Percentiles rank a stretch among this genome's conserved stretches.
Evolutionary conservation across 1,284 basidiomycete species (phyloP).

Genomic region (Tremellales sp.): DNA sequence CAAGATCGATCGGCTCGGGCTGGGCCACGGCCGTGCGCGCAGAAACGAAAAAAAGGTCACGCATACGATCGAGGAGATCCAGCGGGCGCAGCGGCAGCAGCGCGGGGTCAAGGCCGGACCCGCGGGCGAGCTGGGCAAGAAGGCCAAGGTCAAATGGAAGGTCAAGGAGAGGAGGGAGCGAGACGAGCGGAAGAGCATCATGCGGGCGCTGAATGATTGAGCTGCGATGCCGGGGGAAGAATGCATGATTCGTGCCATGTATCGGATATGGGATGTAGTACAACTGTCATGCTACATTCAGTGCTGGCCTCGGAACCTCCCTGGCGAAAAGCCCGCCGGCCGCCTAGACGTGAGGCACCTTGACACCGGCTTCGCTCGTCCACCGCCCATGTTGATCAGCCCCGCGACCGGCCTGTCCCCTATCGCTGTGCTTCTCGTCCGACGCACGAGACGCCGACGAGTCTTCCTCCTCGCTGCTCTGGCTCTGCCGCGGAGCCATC

Average conservation of each 20-base stretch:
- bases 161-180: constrained; percentile 37
- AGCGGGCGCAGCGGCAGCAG: constrained; percentile 26
- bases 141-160: constrained; percentile 41
- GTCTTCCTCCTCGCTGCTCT: not conserved
- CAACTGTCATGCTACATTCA: not conserved
- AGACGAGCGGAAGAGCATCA: constrained; percentile 32
- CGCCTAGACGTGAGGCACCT: constrained; percentile 1
- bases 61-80: constrained; percentile 37
- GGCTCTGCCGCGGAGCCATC: not conserved
- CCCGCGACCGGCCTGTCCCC: constrained; percentile 5
- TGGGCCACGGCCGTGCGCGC: constrained; percentile 27
- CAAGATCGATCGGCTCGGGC: constrained; percentile 41
- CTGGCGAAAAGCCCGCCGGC: too few relatives aligned
- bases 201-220: constrained; percentile 26
- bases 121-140: constrained; percentile 22
- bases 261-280: not conserved
- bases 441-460: too few relatives aligned
- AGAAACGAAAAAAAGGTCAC: constrained; percentile 28
- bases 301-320: too few relatives aligned
- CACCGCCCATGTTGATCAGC: constrained; percentile 9
- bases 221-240: not conserved
- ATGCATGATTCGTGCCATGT: constrained; percentile 4
- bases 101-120: constrained; percentile 11
- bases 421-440: constrained; percentile 7
- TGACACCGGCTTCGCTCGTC: constrained; percentile 11